Percentiles rank a stretch among this genome's conserved stretches.
These are phyloP conservation scores for Thielaviopsis populi DNA, from an alignment of 2,329 filamentous ascomycete species.

Conservation along the genomic window DNA sequence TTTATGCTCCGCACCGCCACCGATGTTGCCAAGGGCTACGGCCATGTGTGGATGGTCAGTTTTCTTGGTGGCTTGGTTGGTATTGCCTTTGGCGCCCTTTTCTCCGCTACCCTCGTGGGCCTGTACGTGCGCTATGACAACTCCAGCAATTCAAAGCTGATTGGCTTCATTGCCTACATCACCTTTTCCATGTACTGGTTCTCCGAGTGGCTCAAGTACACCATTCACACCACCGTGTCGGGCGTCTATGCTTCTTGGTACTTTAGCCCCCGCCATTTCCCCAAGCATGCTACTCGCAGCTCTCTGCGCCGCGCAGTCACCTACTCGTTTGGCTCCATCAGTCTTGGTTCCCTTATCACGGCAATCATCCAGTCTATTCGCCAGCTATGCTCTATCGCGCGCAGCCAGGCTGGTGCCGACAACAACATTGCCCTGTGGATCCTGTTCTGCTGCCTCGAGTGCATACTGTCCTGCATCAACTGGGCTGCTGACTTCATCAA, in stretches of 20 bases:
- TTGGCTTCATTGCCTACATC: slow-evolving; percentile 69
- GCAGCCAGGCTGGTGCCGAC: slow-evolving; percentile 41
- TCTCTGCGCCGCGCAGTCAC: slow-evolving; percentile 69
- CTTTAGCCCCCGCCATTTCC: slow-evolving; percentile 57
- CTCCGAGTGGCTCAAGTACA: slow-evolving; percentile 85
- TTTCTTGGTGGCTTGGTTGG: slow-evolving; percentile 66
- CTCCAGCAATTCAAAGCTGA: slow-evolving; percentile 55
- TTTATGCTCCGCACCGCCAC: slow-evolving; percentile 79
- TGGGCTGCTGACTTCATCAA: slow-evolving; percentile 86
- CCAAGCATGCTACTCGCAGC: slow-evolving; percentile 66
- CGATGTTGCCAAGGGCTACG: slow-evolving; percentile 68
- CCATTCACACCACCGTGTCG: slow-evolving; percentile 72
- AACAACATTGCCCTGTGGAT: slow-evolving; percentile 51
- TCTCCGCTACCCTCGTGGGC: slow-evolving; percentile 68
- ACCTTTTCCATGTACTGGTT: slow-evolving; percentile 94
- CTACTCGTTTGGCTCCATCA: slow-evolving; percentile 85
- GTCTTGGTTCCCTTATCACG: slow-evolving; percentile 69
- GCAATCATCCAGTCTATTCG: slow-evolving; percentile 76
- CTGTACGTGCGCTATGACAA: slow-evolving; percentile 68
- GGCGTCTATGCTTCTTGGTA: slow-evolving; percentile 92
- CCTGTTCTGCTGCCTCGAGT: slow-evolving; percentile 60
- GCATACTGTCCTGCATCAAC: slow-evolving; percentile 60
- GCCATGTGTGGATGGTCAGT: slow-evolving; percentile 76
- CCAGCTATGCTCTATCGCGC: slow-evolving; percentile 67
- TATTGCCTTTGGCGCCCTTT: slow-evolving; percentile 69